Conservation (phyloP, 345 rosid species). For the Psidium guajava region DNA sequence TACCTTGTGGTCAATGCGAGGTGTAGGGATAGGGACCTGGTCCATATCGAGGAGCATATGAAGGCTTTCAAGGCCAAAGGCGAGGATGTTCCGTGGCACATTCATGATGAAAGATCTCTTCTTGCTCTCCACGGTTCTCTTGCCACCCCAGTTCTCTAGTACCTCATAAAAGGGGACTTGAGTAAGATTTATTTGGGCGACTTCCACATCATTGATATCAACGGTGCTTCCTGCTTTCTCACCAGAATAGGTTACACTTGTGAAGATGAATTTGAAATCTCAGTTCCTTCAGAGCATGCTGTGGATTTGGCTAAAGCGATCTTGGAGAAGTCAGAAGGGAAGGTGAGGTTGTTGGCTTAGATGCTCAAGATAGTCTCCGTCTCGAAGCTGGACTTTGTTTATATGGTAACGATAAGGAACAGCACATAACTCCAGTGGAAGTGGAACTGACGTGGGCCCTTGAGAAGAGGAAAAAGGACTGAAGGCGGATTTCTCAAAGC, state of each 20-base stretch:
- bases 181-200: conserved; percentile 91
- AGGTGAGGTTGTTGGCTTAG: conserved; percentile 82
- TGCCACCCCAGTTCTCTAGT: conserved; percentile 83
- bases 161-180: conserved; percentile 76
- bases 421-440: conserved; percentile 77
- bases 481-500: conserved; percentile 98
- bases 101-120: too few relatives aligned
- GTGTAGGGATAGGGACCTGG: too few relatives aligned
- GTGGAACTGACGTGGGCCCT: conserved; percentile 97
- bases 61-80: too few relatives aligned
- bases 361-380: conserved; percentile 92
- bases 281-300: conserved; percentile 75
- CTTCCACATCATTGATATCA: conserved; percentile 70
- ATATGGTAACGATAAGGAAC: conserved; percentile 97
- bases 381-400: conserved; percentile 91
- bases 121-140: too few relatives aligned
- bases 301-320: conserved; percentile 87
- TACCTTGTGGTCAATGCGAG: too few relatives aligned
- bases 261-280: conserved; percentile 98
- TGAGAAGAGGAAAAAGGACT: conserved; percentile 86
- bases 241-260: conserved; percentile 96
- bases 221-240: conserved; percentile 72
- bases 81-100: too few relatives aligned
- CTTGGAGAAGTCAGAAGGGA: conserved; percentile 87
- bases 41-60: too few relatives aligned